Percentiles rank a stretch among this genome's conserved stretches.
Conservation (phyloP, 345 rosid genomes). For the Eucalyptus cladocalyx region DNA sequence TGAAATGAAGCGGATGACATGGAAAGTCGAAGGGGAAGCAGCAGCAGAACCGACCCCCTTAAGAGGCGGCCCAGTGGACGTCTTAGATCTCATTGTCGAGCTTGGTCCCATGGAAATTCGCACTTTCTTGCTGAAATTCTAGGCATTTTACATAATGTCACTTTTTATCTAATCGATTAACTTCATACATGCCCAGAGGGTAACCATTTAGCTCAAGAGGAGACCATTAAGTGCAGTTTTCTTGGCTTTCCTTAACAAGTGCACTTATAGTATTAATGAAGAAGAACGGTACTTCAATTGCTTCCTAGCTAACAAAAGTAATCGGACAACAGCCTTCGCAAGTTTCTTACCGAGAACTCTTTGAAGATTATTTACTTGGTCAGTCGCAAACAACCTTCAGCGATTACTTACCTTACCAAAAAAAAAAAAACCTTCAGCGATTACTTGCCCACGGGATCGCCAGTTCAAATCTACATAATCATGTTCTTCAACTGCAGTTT, state of each 20-base stretch:
- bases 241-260: background rate
- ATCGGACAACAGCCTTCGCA: background rate
- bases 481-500: background rate
- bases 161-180: background rate
- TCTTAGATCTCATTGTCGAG: conserved; percentile 38
- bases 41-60: background rate
- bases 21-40: conserved; percentile 53
- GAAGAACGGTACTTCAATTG: background rate
- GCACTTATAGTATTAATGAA: background rate
- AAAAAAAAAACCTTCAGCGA: too few relatives aligned
- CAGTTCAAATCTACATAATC: background rate
- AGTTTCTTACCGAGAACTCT: background rate
- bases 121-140: conserved; percentile 42
- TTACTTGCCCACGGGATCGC: background rate
- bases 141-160: background rate
- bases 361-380: too few relatives aligned
- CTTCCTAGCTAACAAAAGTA: background rate
- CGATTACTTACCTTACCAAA: too few relatives aligned
- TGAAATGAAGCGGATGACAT: conserved; percentile 46
- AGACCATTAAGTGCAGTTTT: background rate
- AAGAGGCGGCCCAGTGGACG: conserved; percentile 44
- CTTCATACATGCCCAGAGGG: background rate
- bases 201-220: background rate
- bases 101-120: conserved; percentile 79
- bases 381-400: too few relatives aligned